Percentiles rank a stretch among this genome's conserved stretches.
Conservation (phyloP, 2,329 filamentous ascomycete species). For the Botrytis tulipae region DNA sequence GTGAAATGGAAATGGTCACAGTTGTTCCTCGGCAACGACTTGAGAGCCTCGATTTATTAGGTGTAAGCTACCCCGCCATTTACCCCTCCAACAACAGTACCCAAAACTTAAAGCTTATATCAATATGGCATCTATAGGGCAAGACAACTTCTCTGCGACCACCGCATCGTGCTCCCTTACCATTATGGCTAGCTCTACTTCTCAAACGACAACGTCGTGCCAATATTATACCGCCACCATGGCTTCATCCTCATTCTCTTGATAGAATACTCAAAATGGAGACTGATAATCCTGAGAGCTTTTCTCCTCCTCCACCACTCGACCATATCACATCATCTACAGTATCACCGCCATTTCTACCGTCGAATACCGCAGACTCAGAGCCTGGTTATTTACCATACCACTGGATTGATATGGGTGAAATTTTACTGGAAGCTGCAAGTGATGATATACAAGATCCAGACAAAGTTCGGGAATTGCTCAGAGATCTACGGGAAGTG, state of each 20-base stretch:
- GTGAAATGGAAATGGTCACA: conserved; percentile 96
- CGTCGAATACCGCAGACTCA: conserved; percentile 68
- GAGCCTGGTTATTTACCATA: conserved; percentile 76
- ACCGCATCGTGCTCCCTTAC: conserved; percentile 74
- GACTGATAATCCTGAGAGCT: conserved; percentile 67
- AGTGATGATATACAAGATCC: conserved; percentile 76
- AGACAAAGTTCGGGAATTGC: conserved; percentile 69
- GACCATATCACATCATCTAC: conserved; percentile 47
- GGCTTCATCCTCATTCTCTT: conserved; percentile 78
- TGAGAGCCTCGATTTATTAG: conserved; percentile 79
- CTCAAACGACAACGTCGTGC: conserved; percentile 92
- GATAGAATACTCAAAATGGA: conserved; percentile 77
- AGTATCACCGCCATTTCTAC: conserved; percentile 73
- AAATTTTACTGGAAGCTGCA: conserved; percentile 82
- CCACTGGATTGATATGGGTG: conserved; percentile 90
- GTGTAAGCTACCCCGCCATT: conserved; percentile 56
- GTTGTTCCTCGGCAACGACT: conserved; percentile 88
- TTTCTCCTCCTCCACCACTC: conserved; percentile 73
- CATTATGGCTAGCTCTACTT: conserved; percentile 91
- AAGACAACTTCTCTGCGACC: conserved; percentile 73
- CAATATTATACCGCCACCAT: conserved; percentile 87
- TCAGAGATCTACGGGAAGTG: conserved; percentile 83
- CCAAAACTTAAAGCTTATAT: conserved; percentile 38
- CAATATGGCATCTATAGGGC: conserved; percentile 55
- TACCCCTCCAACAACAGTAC: conserved; percentile 22